Evolutionary conservation across 2,329 filamentous ascomycete genomes (phyloP), one percentile per base, ranked within the genome.

Genomic region (Gnomoniopsis smithogilvyi): DNA sequence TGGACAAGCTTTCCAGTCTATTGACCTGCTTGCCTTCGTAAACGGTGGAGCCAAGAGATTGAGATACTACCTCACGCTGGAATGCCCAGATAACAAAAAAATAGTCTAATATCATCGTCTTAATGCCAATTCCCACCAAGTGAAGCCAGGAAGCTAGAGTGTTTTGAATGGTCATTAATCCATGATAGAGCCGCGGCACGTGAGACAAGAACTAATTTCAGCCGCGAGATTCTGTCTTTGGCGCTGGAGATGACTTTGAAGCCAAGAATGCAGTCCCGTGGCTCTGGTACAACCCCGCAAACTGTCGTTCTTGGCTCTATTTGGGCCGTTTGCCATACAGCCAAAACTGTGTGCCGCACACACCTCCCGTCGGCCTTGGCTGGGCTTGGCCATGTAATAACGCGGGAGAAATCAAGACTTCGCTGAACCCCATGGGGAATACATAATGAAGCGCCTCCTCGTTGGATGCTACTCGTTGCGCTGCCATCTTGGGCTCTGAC

Each of bases 1-100:
- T 81, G 63, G 67, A 78, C 19, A 85, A 81, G 69, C 65, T 87
- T 60, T 68, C 72, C 19, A 59, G 47, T 19, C 38, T 62, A 6
- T n/a, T 62, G 12, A 53, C 54, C 14, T 62, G 61, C 47, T 54
- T 62, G 54, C n/a, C 51, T 6, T 60, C 36, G 54, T 49, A 36
- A 41, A 6, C 19, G 17, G n/a, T 6, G 19, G 43, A 6, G 43
- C n/a, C 8, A 6, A 30, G 24, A 26, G 48, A 11, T 14, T 19
- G 48, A 12, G 17, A n/a, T 7, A n/a, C 30, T 14, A 11, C n/a
- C 4, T 50, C 48, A 48, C 19, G 46, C 19, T n/a, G 14, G 6
- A 12, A 48, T 48, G 36, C 6, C 36, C 4, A 30, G 8, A 30
- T 30, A 30, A 4, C 26, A 30, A 30, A 30, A 30, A 30, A 30